Evolutionary conservation across 805 yeast species (phyloP), one percentile per base, ranked within the genome.

Genomic region (Candida hispaniensis): DNA sequence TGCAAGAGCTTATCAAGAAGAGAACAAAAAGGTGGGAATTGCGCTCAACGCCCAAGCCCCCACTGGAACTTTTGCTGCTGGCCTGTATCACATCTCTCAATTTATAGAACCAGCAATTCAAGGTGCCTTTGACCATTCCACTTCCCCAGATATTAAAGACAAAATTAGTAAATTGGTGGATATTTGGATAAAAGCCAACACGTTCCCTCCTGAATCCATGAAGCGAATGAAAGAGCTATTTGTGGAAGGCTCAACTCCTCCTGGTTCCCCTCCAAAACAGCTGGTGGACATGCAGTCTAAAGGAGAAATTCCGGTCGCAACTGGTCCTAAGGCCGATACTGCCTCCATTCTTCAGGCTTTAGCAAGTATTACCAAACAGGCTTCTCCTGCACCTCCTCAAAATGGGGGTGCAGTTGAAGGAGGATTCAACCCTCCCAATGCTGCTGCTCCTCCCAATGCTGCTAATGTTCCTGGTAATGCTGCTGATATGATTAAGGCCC

Each of bases 171-270:
- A 85, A 58, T 66, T 91, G 47, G 69, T 91, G 45, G 94, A 82
- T 44, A 86, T 91, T 49, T 91, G 98, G 98, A 81, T 74, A 46
- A 74, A 81, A 44, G 78, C 85, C 21, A 73, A 72, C 26, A 79
- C 94, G 10, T 88, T 91, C 59, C 64, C 65, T 38, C 68, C 70
- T 26, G 63, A 65, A 24, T 59, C 66, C 18, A 61, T 91, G 38
- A 56, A 65, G 27, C 52, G 66, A 12, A 67, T 82, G 40, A 70
- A 75, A 51, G 56, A 63, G 8, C 47, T 49, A 11, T 52, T 49
- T 11, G 50, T 50, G 13, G 50, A 47, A 32, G 61, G 83, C 10
- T 67, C 74, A 7, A 77, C 93, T 4, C 88, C 91, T 22, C 78
- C 78, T 2, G 78, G 48, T 13, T 69, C 79, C 10, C 79, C 79